phyloP scores from a whole-genome alignment of 2,329 filamentous ascomycete species.

The Nigrograna mackinnonii region DNA sequence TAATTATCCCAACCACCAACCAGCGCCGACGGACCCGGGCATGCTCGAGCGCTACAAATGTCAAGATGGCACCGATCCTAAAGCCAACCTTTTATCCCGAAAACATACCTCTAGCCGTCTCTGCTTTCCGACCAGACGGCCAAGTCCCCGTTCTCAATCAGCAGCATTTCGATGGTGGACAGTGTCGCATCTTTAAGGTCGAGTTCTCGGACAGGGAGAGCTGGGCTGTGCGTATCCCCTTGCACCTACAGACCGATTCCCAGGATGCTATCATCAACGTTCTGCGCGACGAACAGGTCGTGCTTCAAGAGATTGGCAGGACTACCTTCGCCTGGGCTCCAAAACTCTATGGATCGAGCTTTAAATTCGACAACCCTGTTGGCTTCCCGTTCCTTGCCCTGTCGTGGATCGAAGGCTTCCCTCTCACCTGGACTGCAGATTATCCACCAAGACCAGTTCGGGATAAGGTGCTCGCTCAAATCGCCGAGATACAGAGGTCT shows the following conservation, averaged over 20 bases:
- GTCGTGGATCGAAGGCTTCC: conserved; percentile 10
- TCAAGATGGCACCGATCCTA: too few relatives aligned
- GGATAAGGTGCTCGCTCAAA: conserved; percentile 11
- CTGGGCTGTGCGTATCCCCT: conserved; percentile 7
- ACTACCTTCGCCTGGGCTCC: conserved; percentile 9
- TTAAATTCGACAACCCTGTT: conserved; percentile 12
- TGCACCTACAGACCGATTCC: conserved; percentile 7
- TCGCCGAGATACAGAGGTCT: too few relatives aligned
- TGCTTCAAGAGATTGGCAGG: conserved; percentile 10
- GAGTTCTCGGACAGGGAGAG: conserved; percentile 9
- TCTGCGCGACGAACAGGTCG: conserved; percentile 7
- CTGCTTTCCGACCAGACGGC: too few relatives aligned
- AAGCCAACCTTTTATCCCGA: too few relatives aligned
- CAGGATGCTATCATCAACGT: conserved; percentile 9
- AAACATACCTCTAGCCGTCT: too few relatives aligned
- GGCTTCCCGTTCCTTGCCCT: conserved; percentile 9
- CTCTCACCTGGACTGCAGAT: conserved; percentile 5
- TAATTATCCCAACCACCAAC: too few relatives aligned
- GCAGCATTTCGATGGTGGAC: conserved; percentile 8
- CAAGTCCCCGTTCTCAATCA: too few relatives aligned
- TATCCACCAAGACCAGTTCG: conserved; percentile 9
- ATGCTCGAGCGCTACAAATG: too few relatives aligned
- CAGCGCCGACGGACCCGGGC: too few relatives aligned
- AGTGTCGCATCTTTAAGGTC: conserved; percentile 11
- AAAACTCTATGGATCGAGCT: conserved; percentile 8